Conservation (phyloP, 345 rosid genomes). For the Rubroshorea leprosula region DNA sequence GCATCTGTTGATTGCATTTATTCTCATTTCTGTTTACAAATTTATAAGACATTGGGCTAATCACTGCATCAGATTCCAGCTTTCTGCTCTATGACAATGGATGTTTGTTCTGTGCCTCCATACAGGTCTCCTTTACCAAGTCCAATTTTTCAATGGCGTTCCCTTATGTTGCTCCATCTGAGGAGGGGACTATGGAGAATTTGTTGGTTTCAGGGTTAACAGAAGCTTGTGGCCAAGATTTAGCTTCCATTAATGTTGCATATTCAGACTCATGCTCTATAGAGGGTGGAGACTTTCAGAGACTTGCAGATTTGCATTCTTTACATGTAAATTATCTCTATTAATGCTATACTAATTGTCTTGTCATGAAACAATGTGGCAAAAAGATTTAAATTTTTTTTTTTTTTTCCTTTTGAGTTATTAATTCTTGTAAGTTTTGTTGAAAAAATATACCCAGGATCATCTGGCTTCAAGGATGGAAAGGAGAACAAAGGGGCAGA, state of each 20-base stretch:
- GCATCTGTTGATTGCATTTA: background rate
- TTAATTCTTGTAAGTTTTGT: slow-evolving; percentile 9
- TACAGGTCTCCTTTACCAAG: slow-evolving; percentile 51
- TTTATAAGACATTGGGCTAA: background rate
- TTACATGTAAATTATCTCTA: slow-evolving; percentile 43
- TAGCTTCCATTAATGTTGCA: slow-evolving; percentile 47
- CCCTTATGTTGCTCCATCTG: slow-evolving; percentile 72
- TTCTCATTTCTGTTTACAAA: background rate
- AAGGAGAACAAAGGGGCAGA: slow-evolving; percentile 49
- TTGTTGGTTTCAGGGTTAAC: slow-evolving; percentile 61
- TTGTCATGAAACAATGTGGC: background rate
- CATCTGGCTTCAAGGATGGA: slow-evolving; percentile 59
- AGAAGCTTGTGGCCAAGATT: slow-evolving; percentile 54
- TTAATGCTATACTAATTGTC: background rate
- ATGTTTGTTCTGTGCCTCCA: slow-evolving; percentile 15
- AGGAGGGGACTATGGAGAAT: slow-evolving; percentile 67
- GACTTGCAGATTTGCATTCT: slow-evolving; percentile 52
- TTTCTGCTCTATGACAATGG: slow-evolving; percentile 11
- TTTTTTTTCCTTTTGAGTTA: background rate
- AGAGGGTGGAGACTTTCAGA: slow-evolving; percentile 53
- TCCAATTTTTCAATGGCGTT: slow-evolving; percentile 93
- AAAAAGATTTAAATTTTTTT: no score
- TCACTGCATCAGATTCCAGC: background rate
- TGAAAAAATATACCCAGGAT: slow-evolving; percentile 43
- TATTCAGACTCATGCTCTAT: slow-evolving; percentile 67